phyloP scores from a whole-genome alignment of 805 yeast genomes.

The Jamesozyma gamospora region DNA sequence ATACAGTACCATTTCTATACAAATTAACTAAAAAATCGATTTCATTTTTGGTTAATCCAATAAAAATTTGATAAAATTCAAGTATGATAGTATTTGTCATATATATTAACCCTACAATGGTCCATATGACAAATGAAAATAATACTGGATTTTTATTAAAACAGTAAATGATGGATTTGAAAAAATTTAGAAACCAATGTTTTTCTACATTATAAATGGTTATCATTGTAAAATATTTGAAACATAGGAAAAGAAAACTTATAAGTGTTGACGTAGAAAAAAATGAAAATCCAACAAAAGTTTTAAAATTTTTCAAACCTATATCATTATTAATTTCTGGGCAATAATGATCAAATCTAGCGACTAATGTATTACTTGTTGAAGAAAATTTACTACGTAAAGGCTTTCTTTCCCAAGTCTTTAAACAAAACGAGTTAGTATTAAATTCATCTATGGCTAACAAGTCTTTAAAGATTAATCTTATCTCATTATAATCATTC shows the following conservation, averaged over 20 bases:
- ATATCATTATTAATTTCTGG: slow-evolving; percentile 90
- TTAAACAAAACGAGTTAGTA: slow-evolving; percentile 65
- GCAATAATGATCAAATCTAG: slow-evolving; percentile 85
- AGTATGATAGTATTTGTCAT: slow-evolving; percentile 32
- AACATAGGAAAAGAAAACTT: background rate
- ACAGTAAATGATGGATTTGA: background rate
- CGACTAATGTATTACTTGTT: slow-evolving; percentile 48
- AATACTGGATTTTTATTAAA: background rate
- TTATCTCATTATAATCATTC: slow-evolving; percentile 34
- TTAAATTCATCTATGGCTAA: slow-evolving; percentile 56
- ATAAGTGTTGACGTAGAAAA: background rate
- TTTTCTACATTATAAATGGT: too few species aligned
- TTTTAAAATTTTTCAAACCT: slow-evolving; percentile 79
- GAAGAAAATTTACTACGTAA: slow-evolving; percentile 68
- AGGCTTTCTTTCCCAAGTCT: slow-evolving; percentile 68
- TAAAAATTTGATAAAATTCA: slow-evolving; percentile 65
- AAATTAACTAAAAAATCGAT: background rate
- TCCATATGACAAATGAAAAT: background rate
- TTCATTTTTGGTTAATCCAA: slow-evolving; percentile 48
- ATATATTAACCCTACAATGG: background rate
- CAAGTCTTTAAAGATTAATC: slow-evolving; percentile 44
- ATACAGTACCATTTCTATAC: background rate
- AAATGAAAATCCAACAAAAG: slow-evolving; percentile 48
- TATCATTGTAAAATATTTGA: background rate
- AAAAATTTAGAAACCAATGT: background rate